phyloP scores from a whole-genome alignment of 768 basidiomycete species.

The Mycena olivaceomarginata region DNA sequence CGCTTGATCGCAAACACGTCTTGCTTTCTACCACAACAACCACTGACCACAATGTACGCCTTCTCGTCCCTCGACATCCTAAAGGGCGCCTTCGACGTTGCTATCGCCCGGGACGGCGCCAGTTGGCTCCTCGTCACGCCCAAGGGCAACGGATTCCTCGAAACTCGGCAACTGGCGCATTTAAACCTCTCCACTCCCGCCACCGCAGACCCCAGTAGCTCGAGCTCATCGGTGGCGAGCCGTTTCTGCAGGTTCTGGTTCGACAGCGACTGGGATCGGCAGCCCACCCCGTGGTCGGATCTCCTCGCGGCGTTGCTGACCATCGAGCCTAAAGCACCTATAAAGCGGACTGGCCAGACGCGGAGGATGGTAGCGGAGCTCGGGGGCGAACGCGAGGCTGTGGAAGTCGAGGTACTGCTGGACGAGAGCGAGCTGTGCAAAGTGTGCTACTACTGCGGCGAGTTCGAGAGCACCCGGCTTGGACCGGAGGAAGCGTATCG shows the following conservation, averaged over 20 bases:
- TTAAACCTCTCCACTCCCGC: too few relatives aligned
- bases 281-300: slow-evolving; percentile 13
- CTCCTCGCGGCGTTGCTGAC: slow-evolving; percentile 19
- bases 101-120: too few relatives aligned
- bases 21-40: too few relatives aligned
- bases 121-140: too few relatives aligned
- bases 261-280: slow-evolving; percentile 30
- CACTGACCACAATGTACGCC: too few relatives aligned
- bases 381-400: slow-evolving; percentile 20
- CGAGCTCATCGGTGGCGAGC: too few relatives aligned
- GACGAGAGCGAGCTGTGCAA: slow-evolving; percentile 24
- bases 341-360: slow-evolving; percentile 17
- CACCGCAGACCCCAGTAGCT: too few relatives aligned
- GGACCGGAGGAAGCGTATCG: background rate
- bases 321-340: slow-evolving; percentile 21
- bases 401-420: slow-evolving; percentile 17
- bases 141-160: too few relatives aligned
- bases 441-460: slow-evolving; percentile 21
- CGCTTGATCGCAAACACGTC: too few relatives aligned
- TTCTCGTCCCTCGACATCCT: too few relatives aligned
- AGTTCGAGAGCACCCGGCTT: background rate
- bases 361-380: slow-evolving; percentile 15
- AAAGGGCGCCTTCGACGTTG: too few relatives aligned
- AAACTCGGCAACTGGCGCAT: too few relatives aligned
- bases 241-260: slow-evolving; percentile 13